A percentile compares a stretch with the other conserved stretches of the same genome.
Conservation (phyloP, 257 asterid genomes). For the Cordia subcordata region DNA sequence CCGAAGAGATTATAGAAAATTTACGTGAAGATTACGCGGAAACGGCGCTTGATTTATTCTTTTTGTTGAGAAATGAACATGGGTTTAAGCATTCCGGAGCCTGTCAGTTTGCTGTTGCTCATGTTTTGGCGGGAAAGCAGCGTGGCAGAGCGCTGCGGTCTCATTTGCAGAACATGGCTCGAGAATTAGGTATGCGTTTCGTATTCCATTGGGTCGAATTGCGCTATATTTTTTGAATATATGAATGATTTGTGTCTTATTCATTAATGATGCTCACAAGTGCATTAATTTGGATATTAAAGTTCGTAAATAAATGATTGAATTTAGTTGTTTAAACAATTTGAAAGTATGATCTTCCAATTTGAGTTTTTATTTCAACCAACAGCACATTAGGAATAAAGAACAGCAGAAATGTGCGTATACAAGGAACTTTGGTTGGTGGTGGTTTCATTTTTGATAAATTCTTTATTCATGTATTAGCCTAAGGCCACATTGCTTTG, state of each 20-base stretch:
- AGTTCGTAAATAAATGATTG: too few species aligned
- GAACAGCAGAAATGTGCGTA: too few species aligned
- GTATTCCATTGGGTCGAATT: not conserved
- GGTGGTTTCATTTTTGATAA: too few species aligned
- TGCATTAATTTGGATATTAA: too few species aligned
- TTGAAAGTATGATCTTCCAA: too few species aligned
- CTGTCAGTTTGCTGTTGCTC: conserved; percentile 44
- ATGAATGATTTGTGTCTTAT: not conserved
- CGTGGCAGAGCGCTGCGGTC: conserved; percentile 43
- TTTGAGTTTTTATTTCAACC: too few species aligned
- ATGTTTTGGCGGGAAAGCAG: conserved; percentile 52
- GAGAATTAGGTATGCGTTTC: conserved; percentile 37
- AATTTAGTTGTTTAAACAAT: too few species aligned
- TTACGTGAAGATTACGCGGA: conserved; percentile 28
- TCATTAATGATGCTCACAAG: too few species aligned
- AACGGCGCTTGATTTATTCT: conserved; percentile 59
- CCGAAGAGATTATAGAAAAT: conserved; percentile 37
- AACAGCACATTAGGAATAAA: too few species aligned
- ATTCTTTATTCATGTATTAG: too few species aligned
- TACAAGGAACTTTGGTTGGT: too few species aligned
- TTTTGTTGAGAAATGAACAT: conserved; percentile 46
- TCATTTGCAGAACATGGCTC: conserved; percentile 49
- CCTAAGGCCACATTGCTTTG: not conserved
- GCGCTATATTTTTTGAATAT: not conserved
- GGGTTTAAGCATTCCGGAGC: conserved; percentile 42